Percentiles rank a stretch among this genome's conserved stretches.
These are phyloP conservation scores for Jackrogersella multiformis DNA, from an alignment of 495 filamentous ascomycete species.

Conservation along the genomic window DNA sequence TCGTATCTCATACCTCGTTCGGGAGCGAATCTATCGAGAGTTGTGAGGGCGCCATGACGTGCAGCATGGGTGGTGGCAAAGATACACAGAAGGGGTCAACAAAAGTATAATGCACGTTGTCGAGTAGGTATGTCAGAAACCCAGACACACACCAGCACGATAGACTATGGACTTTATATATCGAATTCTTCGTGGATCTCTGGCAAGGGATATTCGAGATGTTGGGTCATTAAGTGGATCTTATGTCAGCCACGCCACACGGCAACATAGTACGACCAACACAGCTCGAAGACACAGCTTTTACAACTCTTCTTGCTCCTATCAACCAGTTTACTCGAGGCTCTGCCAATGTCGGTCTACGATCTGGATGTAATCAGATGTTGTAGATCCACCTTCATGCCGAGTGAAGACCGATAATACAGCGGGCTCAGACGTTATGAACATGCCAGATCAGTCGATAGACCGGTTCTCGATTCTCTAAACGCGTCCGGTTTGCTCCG, in stretches of 20 bases:
- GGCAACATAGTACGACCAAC: background rate
- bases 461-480: constrained; percentile 7
- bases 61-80: constrained; percentile 44
- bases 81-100: constrained; percentile 40
- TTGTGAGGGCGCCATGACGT: constrained; percentile 44
- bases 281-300: background rate
- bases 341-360: constrained; percentile 26
- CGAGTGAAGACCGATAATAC: constrained; percentile 32
- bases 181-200: constrained; percentile 13
- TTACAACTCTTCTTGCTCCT: constrained; percentile 1
- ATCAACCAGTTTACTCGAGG: constrained; percentile 2
- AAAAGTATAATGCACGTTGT: constrained; percentile 43
- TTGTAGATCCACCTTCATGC: constrained; percentile 32
- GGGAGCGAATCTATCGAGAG: constrained; percentile 51
- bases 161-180: constrained; percentile 35
- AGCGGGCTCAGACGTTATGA: constrained; percentile 33
- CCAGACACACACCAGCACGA: background rate
- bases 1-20: constrained; percentile 52
- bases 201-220: constrained; percentile 6
- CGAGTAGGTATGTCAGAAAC: constrained; percentile 16
- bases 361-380: constrained; percentile 34
- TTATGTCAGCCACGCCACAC: constrained; percentile 10
- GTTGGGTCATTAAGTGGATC: constrained; percentile 13
- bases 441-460: constrained; percentile 42
- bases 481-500: constrained; percentile 35